Base-by-base conservation (phyloP, 2,329 filamentous ascomycete species). In the Talaromyces funiculosus region DNA sequence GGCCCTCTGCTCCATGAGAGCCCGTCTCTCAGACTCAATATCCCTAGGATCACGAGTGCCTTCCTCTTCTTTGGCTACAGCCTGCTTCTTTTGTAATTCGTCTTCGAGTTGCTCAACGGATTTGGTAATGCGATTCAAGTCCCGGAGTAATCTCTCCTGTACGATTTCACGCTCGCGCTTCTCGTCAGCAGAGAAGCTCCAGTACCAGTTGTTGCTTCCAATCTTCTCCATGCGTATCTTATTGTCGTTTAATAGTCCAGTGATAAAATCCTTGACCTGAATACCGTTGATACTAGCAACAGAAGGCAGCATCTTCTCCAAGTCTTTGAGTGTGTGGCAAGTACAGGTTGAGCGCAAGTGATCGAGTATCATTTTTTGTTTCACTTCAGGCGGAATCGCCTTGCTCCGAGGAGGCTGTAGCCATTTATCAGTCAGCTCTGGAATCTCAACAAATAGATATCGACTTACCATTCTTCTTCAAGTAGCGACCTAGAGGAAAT, bases 191-290 rank as follows among this genome's bases (percentile, higher is more conserved):
- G 74, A 77, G 69, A 88, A 89, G 64, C 80, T 82, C 86, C 86
- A 89, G 74, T 88, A 89, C 86, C 86, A 89, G 70, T 89, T 89
- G 29, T 85, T 86, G 64, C 80, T 86, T 45, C 86, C 86, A 66
- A 89, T 89, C 72, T 88, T 89, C 75, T 89, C 86, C 29, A 87
- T 82, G 18, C 81, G 80, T 63, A 89, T 82, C 66, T 82, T 80
- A 66, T 78, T 79, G 60, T 89, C 86, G 67, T 88, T 84, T 8
- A 78, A 75, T 20, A 89, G 79, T 4, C 80, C 77, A 69, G 87
- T 84, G 18, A 89, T 75, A 68, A 85, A 87, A 67, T 89, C 86
- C 72, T 87, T 87, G 49, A 86, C 84, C 68, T 86, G 84, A 80
- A 88, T 87, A 64, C 80, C 78, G 66, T 84, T 86, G 75, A 89